Base-by-base conservation (phyloP, 225 moss, liverwort and hornwort genomes). In the Polytrichum commune region DNA sequence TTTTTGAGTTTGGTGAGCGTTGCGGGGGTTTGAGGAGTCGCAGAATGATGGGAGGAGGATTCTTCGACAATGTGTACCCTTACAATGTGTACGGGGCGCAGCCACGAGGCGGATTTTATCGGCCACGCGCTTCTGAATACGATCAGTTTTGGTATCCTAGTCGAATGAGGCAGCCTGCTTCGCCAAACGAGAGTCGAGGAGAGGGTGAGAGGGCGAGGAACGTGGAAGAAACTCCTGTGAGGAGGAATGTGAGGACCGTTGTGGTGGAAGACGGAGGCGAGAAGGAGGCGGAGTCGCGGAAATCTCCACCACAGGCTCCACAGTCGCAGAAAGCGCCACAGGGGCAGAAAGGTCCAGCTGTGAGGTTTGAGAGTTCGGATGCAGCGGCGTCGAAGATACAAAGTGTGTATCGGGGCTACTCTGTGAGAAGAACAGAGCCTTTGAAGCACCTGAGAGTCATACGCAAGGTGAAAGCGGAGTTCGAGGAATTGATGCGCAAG, bases 331-430 rank as follows among this genome's bases (percentile, higher is more conserved):
- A 23, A 32, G 35, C 25, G n/a, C n/a, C n/a, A n/a, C n/a, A n/a
- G n/a, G n/a, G n/a, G n/a, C n/a, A n/a, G 8, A 32, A 23, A 32
- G 26, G 19, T 22, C 32, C 32, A 32, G 54, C 63, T 24, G 18
- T 5, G 60, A 78, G 65, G 38, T 63, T 78, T 60, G 4, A 55
- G 62, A 75, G 55, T 30, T 53, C 46, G 30, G 72, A 76, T 64
- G 74, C 56, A 46, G 86, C 83, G 9, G 76, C 86, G 8, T 81
- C 23, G 67, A 79, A 70, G 78, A 81, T 89, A 16, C 89, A 89
- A 73, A 26, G 78, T 35, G 64, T 69, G 30, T 89, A 67, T 26
- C 83, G 83, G 20, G 89, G 89, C 29, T 77, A 79, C 25, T 55
- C 24, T 13, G 79, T 81, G 66, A 86, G 83, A 0, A 80, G 75